Evolutionary conservation across 176 grass and related monocot genomes (phyloP).

Genomic region (Melocanna baccifera): DNA sequence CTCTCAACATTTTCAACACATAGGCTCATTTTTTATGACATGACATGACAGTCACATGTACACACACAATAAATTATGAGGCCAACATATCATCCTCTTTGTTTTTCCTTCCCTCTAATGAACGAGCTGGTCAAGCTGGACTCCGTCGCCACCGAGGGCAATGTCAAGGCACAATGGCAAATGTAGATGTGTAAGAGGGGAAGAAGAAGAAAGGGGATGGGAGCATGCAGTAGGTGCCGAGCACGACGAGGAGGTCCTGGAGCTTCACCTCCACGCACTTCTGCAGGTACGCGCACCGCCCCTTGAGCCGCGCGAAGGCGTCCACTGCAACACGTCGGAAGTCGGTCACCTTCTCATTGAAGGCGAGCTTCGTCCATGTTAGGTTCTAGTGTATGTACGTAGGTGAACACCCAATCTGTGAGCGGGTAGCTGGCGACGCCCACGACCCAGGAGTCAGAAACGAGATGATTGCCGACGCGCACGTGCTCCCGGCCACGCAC

Average conservation of each 20-base stretch:
- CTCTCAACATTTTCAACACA: too few relatives aligned
- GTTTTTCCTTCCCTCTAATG: constrained; percentile 41
- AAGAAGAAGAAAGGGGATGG: too few relatives aligned
- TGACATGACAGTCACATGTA: too few relatives aligned
- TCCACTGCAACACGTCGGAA: constrained; percentile 55
- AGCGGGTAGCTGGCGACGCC: constrained; percentile 73
- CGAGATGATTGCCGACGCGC: constrained; percentile 81
- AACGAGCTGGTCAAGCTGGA: constrained; percentile 87
- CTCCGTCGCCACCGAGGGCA: constrained; percentile 65
- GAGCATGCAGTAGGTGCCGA: constrained; percentile 64
- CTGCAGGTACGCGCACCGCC: constrained; percentile 84
- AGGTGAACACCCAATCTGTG: constrained; percentile 89
- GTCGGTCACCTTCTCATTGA: constrained; percentile 87
- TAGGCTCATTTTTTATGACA: too few relatives aligned
- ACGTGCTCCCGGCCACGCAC: constrained; percentile 91
- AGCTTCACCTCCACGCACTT: constrained; percentile 93
- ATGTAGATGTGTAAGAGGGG: constrained; percentile 1
- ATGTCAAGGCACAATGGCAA: constrained; percentile 58
- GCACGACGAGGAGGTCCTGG: constrained; percentile 83
- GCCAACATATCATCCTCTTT: too few relatives aligned
- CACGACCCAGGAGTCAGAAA: constrained; percentile 67
- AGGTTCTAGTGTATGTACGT: constrained; percentile 88
- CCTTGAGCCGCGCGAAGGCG: constrained; percentile 66
- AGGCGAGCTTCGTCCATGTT: constrained; percentile 87
- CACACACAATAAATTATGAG: too few relatives aligned